Evolutionary conservation across 179 eudicot genomes (phyloP), one percentile per base, ranked within the genome.

Genomic region (Silene coronaria): DNA sequence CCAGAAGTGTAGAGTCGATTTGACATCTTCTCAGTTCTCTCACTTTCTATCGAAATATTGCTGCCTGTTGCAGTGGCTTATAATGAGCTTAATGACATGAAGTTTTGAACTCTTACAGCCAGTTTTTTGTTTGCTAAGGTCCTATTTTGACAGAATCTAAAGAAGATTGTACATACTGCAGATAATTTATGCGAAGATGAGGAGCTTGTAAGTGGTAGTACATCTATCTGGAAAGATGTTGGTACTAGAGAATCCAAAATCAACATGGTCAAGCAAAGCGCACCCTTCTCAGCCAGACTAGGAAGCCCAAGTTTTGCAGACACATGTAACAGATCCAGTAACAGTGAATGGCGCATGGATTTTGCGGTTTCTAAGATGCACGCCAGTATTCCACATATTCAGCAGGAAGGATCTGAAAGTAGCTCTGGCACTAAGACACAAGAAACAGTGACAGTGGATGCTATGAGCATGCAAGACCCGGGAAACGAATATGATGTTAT

Each of bases 331-430:
- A 72, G 77, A 48, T 77, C 91, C 69, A 79, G 81, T 74, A 79
- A 75, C 80, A 81, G 77, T 83, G 90, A 89, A 42, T 91, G 97
- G 97, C 84, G 83, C 58, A 67, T 85, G 78, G 92, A 93, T 79
- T 77, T 88, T 59, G 86, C 89, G 77, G 86, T 87, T 81, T 89
- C 96, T 73, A 89, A 87, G 76, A 78, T 48, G 32, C 80, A 71
- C 65, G 80, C 74, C 34, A 51, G 67, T 70, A 80, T 70, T 68
- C 57, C 83, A 63, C 82, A 87, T 67, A 67, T 67, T 82, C 85
- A 82, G 36, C 77, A 78, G 66, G 96, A 88, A 72, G 91, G 83
- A 78, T 88, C 90, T 55, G 91, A 87, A 62, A 84, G 84, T 42
- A 86, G 93, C 87, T 91, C 85, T 63, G 83, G 80, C 17, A 83